Conservation (phyloP, 805 yeast species). For the Saccharomycopsis microspora region DNA sequence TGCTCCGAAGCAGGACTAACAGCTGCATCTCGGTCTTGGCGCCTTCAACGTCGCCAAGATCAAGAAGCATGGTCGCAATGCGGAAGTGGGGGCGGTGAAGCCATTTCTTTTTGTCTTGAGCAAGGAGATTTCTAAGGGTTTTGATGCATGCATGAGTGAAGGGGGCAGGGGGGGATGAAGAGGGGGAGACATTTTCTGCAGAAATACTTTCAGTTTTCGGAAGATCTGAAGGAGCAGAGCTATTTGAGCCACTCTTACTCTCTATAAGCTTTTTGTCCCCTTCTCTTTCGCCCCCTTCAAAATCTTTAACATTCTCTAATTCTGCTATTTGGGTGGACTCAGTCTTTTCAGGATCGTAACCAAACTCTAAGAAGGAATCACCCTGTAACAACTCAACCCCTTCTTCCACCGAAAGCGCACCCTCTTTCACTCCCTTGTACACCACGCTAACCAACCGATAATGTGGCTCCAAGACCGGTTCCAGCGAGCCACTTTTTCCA, state of each 20-base stretch:
- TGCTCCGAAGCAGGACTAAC: slow-evolving; percentile 54
- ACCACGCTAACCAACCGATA: slow-evolving; percentile 47
- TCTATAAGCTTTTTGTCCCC: not conserved
- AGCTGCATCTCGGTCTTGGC: slow-evolving; percentile 46
- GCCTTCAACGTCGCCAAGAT: slow-evolving; percentile 34
- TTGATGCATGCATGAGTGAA: slow-evolving; percentile 32
- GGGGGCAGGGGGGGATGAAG: slow-evolving; percentile 17
- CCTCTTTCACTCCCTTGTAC: slow-evolving; percentile 41
- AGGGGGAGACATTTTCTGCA: not conserved
- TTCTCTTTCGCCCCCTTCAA: not conserved
- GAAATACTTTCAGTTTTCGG: not conserved
- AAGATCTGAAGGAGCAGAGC: not conserved
- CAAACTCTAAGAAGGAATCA: slow-evolving; percentile 20
- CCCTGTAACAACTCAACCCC: slow-evolving; percentile 31
- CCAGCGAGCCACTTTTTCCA: slow-evolving; percentile 29
- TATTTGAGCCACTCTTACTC: too few relatives aligned
- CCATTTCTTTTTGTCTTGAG: slow-evolving; percentile 77
- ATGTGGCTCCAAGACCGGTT: slow-evolving; percentile 67
- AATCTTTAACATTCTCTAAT: slow-evolving; percentile 16
- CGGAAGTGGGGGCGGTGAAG: slow-evolving; percentile 77
- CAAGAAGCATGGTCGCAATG: slow-evolving; percentile 49
- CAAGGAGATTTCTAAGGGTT: slow-evolving; percentile 35
- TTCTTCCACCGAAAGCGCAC: slow-evolving; percentile 23
- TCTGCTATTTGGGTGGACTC: slow-evolving; percentile 20
- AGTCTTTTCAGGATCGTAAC: too few relatives aligned